Conservation (phyloP, 805 yeast genomes). For the Lipomyces starkeyi region DNA sequence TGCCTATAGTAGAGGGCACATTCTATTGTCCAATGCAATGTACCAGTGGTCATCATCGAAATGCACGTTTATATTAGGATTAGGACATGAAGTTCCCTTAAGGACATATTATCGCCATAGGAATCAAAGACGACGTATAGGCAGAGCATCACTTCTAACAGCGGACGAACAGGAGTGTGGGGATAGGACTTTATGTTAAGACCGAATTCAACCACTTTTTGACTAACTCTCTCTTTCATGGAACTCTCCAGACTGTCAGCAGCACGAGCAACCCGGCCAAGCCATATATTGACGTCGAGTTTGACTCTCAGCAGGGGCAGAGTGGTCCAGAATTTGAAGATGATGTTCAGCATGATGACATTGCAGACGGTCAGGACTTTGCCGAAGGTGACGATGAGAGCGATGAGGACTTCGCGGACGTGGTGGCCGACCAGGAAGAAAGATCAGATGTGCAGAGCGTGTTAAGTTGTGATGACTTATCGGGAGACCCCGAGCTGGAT, state of each 20-base stretch:
- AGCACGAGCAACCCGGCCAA: neutral
- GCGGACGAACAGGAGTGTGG: no score
- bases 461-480: neutral
- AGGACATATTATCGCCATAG: no score
- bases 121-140: no score
- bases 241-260: conserved; percentile 3
- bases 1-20: no score
- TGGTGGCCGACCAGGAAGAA: neutral
- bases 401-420: conserved; percentile 6
- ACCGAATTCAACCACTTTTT: no score
- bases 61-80: no score
- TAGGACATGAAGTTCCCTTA: no score
- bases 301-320: neutral
- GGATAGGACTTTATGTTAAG: no score
- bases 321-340: neutral
- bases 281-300: neutral
- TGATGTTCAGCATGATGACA: conserved; percentile 1
- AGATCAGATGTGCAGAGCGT: conserved; percentile 1
- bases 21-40: no score
- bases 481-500: neutral
- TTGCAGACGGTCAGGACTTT: neutral
- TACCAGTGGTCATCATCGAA: no score
- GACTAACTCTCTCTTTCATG: neutral
- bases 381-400: neutral
- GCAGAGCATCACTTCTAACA: no score